These are phyloP conservation scores for Alternaria incomplexa DNA, from an alignment of 2,329 filamentous ascomycete species.

Conservation along the genomic window DNA sequence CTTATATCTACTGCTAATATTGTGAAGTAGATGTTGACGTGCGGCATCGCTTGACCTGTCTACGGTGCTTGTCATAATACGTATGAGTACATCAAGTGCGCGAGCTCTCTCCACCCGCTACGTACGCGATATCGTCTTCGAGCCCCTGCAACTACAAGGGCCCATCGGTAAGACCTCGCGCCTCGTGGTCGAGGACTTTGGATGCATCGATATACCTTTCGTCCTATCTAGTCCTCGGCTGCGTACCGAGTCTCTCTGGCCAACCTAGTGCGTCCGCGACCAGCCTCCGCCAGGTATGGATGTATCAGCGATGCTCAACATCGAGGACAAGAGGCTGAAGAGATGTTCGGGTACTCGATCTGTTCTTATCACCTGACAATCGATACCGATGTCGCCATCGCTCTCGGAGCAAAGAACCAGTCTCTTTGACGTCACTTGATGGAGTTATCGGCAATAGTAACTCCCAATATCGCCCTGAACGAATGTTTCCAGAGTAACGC, in stretches of 20 bases:
- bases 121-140: background rate
- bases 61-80: background rate
- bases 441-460: background rate
- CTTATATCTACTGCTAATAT: background rate
- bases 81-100: background rate
- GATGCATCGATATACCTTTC: background rate
- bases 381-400: background rate
- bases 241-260: background rate
- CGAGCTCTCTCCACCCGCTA: background rate
- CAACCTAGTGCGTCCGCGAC: background rate
- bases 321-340: background rate
- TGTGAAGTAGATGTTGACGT: background rate
- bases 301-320: background rate
- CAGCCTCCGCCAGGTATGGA: background rate
- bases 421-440: background rate
- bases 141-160: background rate
- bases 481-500: background rate
- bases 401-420: fast-evolving
- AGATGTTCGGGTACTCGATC: background rate
- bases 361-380: background rate
- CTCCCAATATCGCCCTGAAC: background rate
- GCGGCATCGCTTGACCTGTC: too few relatives aligned
- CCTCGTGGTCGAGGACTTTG: background rate
- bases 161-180: background rate
- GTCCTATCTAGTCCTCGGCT: background rate